These are phyloP conservation scores for Cymodocea nodosa DNA, from an alignment of 116 monocot genomes.

Conservation along the genomic window DNA sequence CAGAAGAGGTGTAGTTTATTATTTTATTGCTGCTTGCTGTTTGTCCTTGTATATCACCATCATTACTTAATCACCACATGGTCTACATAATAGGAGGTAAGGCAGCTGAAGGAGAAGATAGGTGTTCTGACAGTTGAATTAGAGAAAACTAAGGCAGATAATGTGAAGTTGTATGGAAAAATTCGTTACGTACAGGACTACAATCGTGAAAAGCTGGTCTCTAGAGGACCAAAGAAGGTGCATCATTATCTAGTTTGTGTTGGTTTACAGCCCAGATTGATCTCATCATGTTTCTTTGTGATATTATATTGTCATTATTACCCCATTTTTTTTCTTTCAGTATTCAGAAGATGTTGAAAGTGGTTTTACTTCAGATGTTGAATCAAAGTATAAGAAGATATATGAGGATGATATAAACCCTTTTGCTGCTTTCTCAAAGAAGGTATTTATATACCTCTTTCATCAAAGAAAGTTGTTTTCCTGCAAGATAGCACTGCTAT, in stretches of 20 bases:
- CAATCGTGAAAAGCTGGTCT: conserved; percentile 84
- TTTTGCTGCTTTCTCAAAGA: conserved; percentile 98
- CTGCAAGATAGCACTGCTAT: not conserved
- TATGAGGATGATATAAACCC: conserved; percentile 99
- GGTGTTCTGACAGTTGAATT: conserved; percentile 62
- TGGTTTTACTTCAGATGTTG: conserved; percentile 87
- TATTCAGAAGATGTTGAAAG: conserved; percentile 95
- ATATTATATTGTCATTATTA: not conserved
- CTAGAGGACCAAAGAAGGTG: conserved; percentile 95
- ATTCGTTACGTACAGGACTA: conserved; percentile 98
- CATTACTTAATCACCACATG: not conserved
- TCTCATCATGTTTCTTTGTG: not conserved
- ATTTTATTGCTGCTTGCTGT: not conserved
- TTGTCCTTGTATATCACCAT: conserved; percentile 1
- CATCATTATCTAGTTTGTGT: not conserved
- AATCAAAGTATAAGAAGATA: conserved; percentile 97
- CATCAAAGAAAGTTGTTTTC: not conserved
- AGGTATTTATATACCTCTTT: conserved; percentile 35
- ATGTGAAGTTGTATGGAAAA: conserved; percentile 96
- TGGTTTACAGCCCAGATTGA: not conserved
- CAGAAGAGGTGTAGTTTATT: conserved; percentile 63
- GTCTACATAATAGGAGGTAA: conserved; percentile 52
- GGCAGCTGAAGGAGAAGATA: conserved; percentile 81
- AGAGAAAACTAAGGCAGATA: conserved; percentile 93
- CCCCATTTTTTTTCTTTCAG: conserved; percentile 18